phyloP scores from a whole-genome alignment of 2,329 filamentous ascomycete species.

The Botryosphaeria agaves region DNA sequence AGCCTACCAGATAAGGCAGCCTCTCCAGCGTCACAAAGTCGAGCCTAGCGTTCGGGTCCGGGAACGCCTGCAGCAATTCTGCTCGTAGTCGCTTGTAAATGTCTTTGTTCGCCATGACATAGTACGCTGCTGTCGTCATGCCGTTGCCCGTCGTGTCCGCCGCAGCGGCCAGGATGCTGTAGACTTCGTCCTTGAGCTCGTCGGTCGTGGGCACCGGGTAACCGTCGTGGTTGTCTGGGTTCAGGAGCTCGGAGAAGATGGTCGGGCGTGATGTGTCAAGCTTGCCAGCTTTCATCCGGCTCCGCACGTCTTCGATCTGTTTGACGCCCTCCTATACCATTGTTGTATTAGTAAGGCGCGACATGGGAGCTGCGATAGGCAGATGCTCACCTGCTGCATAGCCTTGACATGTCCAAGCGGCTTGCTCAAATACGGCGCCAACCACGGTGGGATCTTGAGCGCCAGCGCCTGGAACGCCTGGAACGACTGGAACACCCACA shows the following conservation, averaged over 20 bases:
- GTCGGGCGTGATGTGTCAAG: conserved; percentile 6
- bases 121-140: conserved; percentile 14
- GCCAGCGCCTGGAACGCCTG: conserved; percentile 6
- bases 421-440: conserved; percentile 8
- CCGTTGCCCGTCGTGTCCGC: conserved; percentile 19
- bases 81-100: conserved; percentile 10
- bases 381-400: too few relatives aligned
- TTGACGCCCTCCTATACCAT: conserved; percentile 6
- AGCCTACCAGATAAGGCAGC: conserved; percentile 16
- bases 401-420: conserved; percentile 6
- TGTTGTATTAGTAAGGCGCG: too few relatives aligned
- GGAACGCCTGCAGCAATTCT: conserved; percentile 15
- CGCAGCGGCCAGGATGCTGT: conserved; percentile 12
- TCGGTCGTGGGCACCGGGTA: conserved; percentile 8
- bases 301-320: conserved; percentile 8
- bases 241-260: conserved; percentile 13
- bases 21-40: conserved; percentile 15
- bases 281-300: conserved; percentile 5
- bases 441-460: conserved; percentile 8
- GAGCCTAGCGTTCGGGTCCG: conserved; percentile 10
- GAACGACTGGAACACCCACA: conserved; percentile 10
- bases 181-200: conserved; percentile 13
- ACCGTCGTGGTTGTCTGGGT: conserved; percentile 6
- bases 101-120: conserved; percentile 11
- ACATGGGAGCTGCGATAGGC: too few relatives aligned